Evolutionary conservation across 1,139 yeast genomes (phyloP).

Genomic region (Entelexis sorbosivorans): DNA sequence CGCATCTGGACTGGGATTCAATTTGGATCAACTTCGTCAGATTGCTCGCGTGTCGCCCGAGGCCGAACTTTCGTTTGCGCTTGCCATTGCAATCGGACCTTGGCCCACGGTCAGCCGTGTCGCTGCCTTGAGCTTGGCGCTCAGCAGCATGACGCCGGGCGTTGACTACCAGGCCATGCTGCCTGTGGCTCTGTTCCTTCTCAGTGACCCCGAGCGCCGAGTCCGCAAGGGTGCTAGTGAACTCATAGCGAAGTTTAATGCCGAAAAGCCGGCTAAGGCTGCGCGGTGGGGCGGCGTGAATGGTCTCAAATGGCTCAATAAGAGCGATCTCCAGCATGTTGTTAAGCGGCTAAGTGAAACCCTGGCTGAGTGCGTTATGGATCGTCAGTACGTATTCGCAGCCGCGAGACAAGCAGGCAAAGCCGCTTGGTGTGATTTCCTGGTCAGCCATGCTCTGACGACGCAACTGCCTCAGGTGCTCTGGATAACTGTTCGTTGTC

Average conservation of each 20-base stretch:
- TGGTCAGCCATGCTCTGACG: conserved; percentile 16
- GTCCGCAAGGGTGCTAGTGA: conserved; percentile 19
- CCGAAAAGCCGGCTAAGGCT: conserved; percentile 5
- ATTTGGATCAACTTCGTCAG: conserved; percentile 23
- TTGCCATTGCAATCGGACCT: conserved; percentile 23
- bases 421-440: conserved; percentile 23
- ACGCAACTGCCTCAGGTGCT: conserved; percentile 18
- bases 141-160: conserved; percentile 1
- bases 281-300: conserved; percentile 8
- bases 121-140: conserved; percentile 17
- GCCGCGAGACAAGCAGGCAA: conserved; percentile 20
- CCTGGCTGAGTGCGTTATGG: conserved; percentile 22
- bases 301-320: conserved; percentile 18
- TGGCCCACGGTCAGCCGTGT: conserved; percentile 22
- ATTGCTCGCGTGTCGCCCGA: conserved; percentile 26
- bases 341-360: conserved; percentile 9
- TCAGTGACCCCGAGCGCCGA: conserved; percentile 21
- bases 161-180: conserved; percentile 21
- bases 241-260: conserved; percentile 9
- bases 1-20: conserved; percentile 19
- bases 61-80: conserved; percentile 23
- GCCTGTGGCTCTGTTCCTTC: conserved; percentile 17
- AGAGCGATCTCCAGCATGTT: conserved; percentile 15
- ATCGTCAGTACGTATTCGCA: conserved; percentile 16
- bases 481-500: conserved; percentile 12